Conservation (phyloP, 208 protist species). For the Trypanosoma rangeli region DNA sequence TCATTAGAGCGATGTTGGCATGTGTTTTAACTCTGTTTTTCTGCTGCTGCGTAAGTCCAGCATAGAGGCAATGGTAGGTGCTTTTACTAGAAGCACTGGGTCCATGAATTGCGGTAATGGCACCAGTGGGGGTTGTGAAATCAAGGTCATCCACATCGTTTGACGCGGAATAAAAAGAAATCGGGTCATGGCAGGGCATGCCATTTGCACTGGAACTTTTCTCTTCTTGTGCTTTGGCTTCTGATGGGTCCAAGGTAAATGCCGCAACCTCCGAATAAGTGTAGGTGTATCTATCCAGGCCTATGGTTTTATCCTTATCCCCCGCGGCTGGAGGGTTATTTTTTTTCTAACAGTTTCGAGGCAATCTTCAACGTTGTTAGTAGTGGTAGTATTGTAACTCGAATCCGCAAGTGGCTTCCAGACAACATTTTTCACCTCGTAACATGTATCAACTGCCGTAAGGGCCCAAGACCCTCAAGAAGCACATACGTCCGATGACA, state of each 20-base stretch:
- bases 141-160: constrained; percentile 43
- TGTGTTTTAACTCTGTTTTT: constrained; percentile 54
- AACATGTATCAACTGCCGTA: constrained; percentile 63
- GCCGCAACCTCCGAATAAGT: constrained; percentile 46
- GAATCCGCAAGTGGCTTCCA: not conserved
- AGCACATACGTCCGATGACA: constrained; percentile 34
- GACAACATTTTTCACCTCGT: constrained; percentile 34
- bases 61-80: constrained; percentile 65
- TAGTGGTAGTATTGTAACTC: too few relatives aligned
- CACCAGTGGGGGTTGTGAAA: constrained; percentile 31
- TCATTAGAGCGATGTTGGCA: constrained; percentile 45
- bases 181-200: not conserved
- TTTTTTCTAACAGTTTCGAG: too few relatives aligned
- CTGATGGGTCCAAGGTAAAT: constrained; percentile 38
- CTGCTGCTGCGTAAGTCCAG: constrained; percentile 49
- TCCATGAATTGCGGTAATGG: constrained; percentile 68
- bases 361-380: too few relatives aligned
- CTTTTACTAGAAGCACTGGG: constrained; percentile 82
- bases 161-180: not conserved
- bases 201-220: not conserved
- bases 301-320: constrained; percentile 20
- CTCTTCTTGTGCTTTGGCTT: not conserved
- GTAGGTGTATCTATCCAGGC: constrained; percentile 47
- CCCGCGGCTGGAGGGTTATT: too few relatives aligned
- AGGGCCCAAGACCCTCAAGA: constrained; percentile 48